phyloP scores from a whole-genome alignment of 2,329 filamentous ascomycete genomes.

The Botryotinia convoluta region DNA sequence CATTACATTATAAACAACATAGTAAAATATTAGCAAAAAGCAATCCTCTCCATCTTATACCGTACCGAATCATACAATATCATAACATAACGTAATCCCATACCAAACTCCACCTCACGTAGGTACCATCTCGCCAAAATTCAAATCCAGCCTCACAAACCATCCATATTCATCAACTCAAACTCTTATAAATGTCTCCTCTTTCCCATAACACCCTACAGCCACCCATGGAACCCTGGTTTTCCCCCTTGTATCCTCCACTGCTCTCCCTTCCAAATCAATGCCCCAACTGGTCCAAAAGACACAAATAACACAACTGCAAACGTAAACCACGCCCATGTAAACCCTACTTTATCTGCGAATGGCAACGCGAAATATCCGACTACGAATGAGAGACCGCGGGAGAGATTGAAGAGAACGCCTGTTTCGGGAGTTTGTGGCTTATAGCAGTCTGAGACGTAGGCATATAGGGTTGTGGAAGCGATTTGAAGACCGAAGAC shows the following conservation, averaged over 20 bases:
- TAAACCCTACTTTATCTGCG: constrained; percentile 27
- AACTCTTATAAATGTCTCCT: neutral
- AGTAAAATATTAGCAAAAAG: neutral
- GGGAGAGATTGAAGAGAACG: constrained; percentile 32
- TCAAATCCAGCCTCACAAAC: neutral
- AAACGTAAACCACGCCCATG: constrained; percentile 34
- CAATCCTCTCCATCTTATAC: neutral
- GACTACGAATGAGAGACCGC: constrained; percentile 33
- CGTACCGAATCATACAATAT: neutral
- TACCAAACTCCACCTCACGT: neutral
- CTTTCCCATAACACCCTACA: constrained; percentile 15
- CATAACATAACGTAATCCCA: neutral
- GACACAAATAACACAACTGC: constrained; percentile 28
- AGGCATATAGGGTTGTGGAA: constrained; percentile 33
- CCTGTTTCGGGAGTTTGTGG: constrained; percentile 34
- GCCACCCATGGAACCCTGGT: constrained; percentile 30
- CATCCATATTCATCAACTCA: neutral
- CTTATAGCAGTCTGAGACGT: constrained; percentile 35
- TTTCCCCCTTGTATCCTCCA: constrained; percentile 29
- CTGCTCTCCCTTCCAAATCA: constrained; percentile 33
- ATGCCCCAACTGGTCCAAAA: constrained; percentile 29
- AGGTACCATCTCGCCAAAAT: neutral
- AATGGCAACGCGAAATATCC: constrained; percentile 34
- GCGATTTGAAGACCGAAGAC: constrained; percentile 36
- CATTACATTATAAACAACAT: neutral